A percentile compares a stretch with the other conserved stretches of the same genome.
phyloP scores from a whole-genome alignment of 805 yeast genomes.

The Starmerella apicola region DNA sequence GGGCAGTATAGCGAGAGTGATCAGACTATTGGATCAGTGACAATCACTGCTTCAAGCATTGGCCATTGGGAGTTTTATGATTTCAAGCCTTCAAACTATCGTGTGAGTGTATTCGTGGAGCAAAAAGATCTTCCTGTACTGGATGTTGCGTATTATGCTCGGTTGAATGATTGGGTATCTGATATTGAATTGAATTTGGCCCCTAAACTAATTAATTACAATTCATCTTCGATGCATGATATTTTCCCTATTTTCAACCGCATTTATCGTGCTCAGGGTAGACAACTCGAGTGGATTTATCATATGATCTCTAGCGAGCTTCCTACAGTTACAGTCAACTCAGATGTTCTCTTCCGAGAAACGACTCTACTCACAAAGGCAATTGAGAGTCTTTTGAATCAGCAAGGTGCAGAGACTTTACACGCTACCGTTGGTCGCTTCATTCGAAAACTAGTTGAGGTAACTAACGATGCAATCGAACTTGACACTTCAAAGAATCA shows the following conservation, averaged over 20 bases:
- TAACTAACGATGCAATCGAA: conserved; percentile 47
- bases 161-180: conserved; percentile 48
- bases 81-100: background rate
- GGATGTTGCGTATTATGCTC: conserved; percentile 46
- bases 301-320: conserved; percentile 59
- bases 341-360: conserved; percentile 69
- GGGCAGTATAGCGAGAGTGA: conserved; percentile 9
- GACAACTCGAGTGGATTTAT: conserved; percentile 62
- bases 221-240: conserved; percentile 6
- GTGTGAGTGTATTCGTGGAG: conserved; percentile 1
- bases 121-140: conserved; percentile 23
- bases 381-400: conserved; percentile 59
- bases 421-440: conserved; percentile 62
- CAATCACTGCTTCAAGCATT: background rate
- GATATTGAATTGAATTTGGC: conserved; percentile 30
- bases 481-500: conserved; percentile 60
- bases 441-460: conserved; percentile 40
- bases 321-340: conserved; percentile 13
- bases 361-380: conserved; percentile 73
- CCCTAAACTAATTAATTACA: conserved; percentile 24
- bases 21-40: conserved; percentile 7
- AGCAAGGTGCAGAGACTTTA: conserved; percentile 70
- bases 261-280: conserved; percentile 57
- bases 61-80: background rate
- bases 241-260: conserved; percentile 41